Conservation (phyloP, 495 filamentous ascomycete species). For the Cairneyella variabilis region DNA sequence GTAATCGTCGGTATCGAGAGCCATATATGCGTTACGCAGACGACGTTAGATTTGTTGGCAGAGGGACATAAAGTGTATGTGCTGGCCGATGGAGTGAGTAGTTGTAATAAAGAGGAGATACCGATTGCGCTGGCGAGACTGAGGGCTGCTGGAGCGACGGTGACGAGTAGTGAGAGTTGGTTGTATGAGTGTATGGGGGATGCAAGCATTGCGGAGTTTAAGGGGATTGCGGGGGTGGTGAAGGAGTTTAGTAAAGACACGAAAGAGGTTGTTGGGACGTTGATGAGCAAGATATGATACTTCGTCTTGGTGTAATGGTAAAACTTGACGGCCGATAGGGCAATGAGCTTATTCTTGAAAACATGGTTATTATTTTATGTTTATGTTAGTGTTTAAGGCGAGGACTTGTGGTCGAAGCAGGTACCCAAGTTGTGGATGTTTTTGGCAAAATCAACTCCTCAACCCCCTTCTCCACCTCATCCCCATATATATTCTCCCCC, state of each 20-base stretch:
- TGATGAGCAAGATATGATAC: constrained; percentile 62
- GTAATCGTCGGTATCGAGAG: constrained; percentile 84
- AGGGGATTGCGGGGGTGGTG: constrained; percentile 65
- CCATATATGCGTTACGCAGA: constrained; percentile 95
- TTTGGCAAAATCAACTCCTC: constrained; percentile 1
- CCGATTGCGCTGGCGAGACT: constrained; percentile 73
- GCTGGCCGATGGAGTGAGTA: constrained; percentile 86
- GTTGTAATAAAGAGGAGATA: constrained; percentile 77
- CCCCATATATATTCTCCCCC: constrained; percentile 9
- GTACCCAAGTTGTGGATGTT: background rate
- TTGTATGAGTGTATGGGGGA: constrained; percentile 93
- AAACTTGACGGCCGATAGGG: too few relatives aligned
- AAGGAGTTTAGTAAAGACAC: constrained; percentile 71
- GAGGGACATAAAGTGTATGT: constrained; percentile 81
- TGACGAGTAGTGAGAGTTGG: constrained; percentile 89
- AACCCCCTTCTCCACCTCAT: constrained; percentile 3
- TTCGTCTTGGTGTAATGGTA: too few relatives aligned
- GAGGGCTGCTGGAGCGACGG: constrained; percentile 67
- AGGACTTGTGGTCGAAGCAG: too few relatives aligned
- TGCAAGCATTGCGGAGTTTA: constrained; percentile 73
- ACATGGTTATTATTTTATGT: too few relatives aligned
- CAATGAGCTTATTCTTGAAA: too few relatives aligned
- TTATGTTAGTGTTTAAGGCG: too few relatives aligned
- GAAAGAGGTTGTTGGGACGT: constrained; percentile 55
- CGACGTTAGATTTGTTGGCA: constrained; percentile 71